Evolutionary conservation across 1,284 basidiomycete genomes (phyloP), one percentile per base, ranked within the genome.

Genomic region (Uromyces viciae-fabae): DNA sequence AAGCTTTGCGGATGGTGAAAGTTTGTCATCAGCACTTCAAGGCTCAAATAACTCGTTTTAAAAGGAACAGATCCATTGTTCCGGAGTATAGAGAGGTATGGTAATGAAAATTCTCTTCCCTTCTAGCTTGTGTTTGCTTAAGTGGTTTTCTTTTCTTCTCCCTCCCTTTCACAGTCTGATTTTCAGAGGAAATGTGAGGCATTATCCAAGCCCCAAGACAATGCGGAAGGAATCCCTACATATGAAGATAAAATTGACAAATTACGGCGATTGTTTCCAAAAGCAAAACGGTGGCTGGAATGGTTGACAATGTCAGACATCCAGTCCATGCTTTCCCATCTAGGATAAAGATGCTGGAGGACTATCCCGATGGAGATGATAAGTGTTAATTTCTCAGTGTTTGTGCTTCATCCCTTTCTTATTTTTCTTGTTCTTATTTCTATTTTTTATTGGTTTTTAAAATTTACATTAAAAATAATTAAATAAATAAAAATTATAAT

Each of bases 251-350:
- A 75, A 25, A 46, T 75, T 15, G 73, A 75, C 19, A 7, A 42
- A 62, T 28, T 75, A n/a, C 72, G 22, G 11, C 33, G 33, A 11
- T 14, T 40, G 1, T 74, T 58, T n/a, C 72, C 72, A 3, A 38
- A 74, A 14, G 38, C 72, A 3, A 74, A 58, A 40, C 5, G 38
- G 17, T 74, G 72, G 72, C 8, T 74, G n/a, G 49, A 74, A 7
- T 74, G 72, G 72, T 74, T 46, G 49, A 66, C 64, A 1, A 43
- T 66, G 38, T 2, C 33, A 7, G 17, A 64, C n/a, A 19, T 64
- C n/a, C 3, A 73, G 38, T 15, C 71, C 3, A 73, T 73, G 52
- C 15, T 74, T 74, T 74, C 25, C 33, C 33, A 38, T 33, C 72
- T 11, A 0, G 72, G 25, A 15, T 17, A 3, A 1, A 22, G 15